Percentiles rank a stretch among this genome's conserved stretches.
Evolutionary conservation across 768 basidiomycete species (phyloP).

Genomic region (Auriscalpium vulgare): DNA sequence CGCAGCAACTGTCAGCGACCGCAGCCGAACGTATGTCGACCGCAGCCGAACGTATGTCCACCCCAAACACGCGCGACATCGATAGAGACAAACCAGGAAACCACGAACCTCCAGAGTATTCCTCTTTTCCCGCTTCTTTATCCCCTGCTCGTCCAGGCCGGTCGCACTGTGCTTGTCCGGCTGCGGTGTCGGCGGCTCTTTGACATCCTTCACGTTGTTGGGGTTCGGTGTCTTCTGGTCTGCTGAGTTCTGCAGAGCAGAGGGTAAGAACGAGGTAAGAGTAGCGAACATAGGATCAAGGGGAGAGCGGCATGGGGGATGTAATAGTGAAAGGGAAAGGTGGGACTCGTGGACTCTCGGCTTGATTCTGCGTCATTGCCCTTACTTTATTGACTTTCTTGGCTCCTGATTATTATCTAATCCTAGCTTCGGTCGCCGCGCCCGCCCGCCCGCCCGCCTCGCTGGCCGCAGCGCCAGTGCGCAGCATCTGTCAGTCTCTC

Average conservation of each 20-base stretch:
- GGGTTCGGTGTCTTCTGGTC: slow-evolving; percentile 4
- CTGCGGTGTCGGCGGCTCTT: neutral
- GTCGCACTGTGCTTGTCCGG: neutral
- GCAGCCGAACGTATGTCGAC: too few relatives aligned
- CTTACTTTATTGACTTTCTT: neutral
- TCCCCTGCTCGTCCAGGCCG: slow-evolving; percentile 23
- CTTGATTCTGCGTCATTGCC: neutral
- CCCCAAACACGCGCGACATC: too few relatives aligned
- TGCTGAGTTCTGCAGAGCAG: slow-evolving; percentile 32
- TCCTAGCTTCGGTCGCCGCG: too few relatives aligned
- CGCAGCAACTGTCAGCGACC: too few relatives aligned
- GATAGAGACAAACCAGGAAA: neutral
- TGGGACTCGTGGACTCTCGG: neutral
- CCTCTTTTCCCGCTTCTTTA: slow-evolving; percentile 40
- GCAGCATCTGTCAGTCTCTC: too few relatives aligned
- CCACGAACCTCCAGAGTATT: slow-evolving; percentile 39
- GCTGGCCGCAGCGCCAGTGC: too few relatives aligned
- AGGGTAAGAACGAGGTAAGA: slow-evolving; percentile 42
- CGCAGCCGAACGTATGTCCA: too few relatives aligned
- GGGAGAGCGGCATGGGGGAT: neutral
- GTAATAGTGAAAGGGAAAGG: neutral
- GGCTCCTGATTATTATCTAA: too few relatives aligned
- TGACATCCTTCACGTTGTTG: neutral
- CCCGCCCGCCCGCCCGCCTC: too few relatives aligned
- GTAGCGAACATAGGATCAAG: slow-evolving; percentile 40